Percentiles rank a stretch among this genome's conserved stretches.
These are phyloP conservation scores for Chaetomium globosum DNA, from an alignment of 2,329 filamentous ascomycete genomes.

Conservation along the genomic window DNA sequence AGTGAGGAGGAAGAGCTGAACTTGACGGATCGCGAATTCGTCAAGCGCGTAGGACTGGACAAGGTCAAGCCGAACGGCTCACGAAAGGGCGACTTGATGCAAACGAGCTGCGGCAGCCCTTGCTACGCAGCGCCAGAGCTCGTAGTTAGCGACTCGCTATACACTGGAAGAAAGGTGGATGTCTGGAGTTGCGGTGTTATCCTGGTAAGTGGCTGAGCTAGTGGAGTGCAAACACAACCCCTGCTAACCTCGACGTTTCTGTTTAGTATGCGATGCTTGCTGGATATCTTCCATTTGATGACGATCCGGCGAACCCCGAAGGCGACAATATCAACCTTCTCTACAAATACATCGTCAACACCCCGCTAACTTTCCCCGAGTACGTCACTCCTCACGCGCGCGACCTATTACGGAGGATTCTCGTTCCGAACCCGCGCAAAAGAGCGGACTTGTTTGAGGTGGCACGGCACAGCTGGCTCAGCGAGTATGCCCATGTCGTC, in stretches of 20 bases:
- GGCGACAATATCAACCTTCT: conserved; percentile 98
- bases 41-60: conserved; percentile 85
- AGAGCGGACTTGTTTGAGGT: conserved; percentile 96
- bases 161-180: conserved; percentile 96
- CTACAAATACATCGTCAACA: conserved; percentile 99
- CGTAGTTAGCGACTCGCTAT: conserved; percentile 94
- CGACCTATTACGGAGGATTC: conserved; percentile 86
- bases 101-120: conserved; percentile 96
- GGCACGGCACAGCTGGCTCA: conserved; percentile 95
- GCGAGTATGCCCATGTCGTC: conserved; percentile 94
- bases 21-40: conserved; percentile 81
- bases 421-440: conserved; percentile 93
- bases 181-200: conserved; percentile 99
- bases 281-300: conserved; percentile 95
- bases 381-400: conserved; percentile 96
- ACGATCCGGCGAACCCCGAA: conserved; percentile 96
- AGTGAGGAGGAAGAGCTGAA: conserved; percentile 88
- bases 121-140: conserved; percentile 97
- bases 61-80: conserved; percentile 72
- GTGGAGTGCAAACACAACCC: too few relatives aligned
- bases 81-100: conserved; percentile 92
- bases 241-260: conserved; percentile 6
- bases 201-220: conserved; percentile 65
- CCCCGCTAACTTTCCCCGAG: conserved; percentile 95
- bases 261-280: conserved; percentile 97